Evolutionary conservation across 257 asterid genomes (phyloP).

Genomic region (Solanum paucissectum): DNA sequence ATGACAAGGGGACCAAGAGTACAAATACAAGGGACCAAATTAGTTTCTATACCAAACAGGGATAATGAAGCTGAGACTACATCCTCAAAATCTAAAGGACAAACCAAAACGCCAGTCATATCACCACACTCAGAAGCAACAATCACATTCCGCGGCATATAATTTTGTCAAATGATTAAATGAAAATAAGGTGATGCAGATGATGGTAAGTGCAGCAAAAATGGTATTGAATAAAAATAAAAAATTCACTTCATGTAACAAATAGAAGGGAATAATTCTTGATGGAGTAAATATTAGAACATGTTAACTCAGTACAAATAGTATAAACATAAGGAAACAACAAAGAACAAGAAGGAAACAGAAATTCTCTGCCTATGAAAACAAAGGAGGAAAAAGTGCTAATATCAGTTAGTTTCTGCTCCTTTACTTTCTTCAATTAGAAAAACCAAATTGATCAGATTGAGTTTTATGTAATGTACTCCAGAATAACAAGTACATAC

Average conservation of each 20-base stretch:
- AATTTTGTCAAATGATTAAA: background rate
- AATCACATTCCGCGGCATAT: background rate
- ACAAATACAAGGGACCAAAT: background rate
- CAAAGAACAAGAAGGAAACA: background rate
- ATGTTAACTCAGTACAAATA: background rate
- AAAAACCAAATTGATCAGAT: background rate
- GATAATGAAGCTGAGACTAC: background rate
- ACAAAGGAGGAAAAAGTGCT: background rate
- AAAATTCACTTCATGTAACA: background rate
- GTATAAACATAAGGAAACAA: background rate
- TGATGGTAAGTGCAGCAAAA: background rate
- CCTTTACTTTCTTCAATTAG: background rate
- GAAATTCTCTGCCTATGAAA: background rate
- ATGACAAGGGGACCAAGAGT: background rate
- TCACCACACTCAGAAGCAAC: background rate
- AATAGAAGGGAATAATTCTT: background rate
- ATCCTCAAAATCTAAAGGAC: background rate
- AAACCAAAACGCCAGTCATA: background rate
- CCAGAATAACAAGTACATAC: constrained; percentile 16
- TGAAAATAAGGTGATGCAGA: background rate
- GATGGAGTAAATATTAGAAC: background rate
- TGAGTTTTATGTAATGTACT: background rate
- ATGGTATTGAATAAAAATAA: background rate
- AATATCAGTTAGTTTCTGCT: background rate
- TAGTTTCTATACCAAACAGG: background rate